Evolutionary conservation across 2,329 filamentous ascomycete genomes (phyloP).

Genomic region (Colletotrichum destructivum): DNA sequence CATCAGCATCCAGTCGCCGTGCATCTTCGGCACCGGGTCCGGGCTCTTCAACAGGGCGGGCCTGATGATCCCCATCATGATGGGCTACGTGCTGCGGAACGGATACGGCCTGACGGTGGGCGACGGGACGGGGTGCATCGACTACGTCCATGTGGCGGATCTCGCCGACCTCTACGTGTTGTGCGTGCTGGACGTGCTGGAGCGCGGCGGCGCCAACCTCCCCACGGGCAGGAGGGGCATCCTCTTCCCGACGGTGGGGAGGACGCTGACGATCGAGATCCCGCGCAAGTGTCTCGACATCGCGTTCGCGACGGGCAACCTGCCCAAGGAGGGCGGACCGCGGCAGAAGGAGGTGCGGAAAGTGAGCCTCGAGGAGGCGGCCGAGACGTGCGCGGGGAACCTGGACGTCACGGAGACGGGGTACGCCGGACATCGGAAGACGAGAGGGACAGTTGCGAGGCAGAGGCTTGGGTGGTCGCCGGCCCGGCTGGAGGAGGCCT

Average conservation of each 20-base stretch:
- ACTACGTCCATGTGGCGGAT: slow-evolving; percentile 42
- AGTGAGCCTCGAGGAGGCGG: slow-evolving; percentile 34
- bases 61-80: slow-evolving; percentile 43
- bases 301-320: slow-evolving; percentile 39
- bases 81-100: slow-evolving; percentile 41
- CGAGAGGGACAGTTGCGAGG: slow-evolving; percentile 20
- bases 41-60: slow-evolving; percentile 42
- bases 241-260: slow-evolving; percentile 35
- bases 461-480: slow-evolving; percentile 20
- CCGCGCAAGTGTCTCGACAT: slow-evolving; percentile 35
- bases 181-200: slow-evolving; percentile 33
- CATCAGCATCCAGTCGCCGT: slow-evolving; percentile 41
- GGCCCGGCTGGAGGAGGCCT: slow-evolving; percentile 4
- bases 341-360: slow-evolving; percentile 24
- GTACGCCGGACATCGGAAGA: slow-evolving; percentile 26
- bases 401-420: slow-evolving; percentile 37
- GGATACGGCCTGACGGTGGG: slow-evolving; percentile 43
- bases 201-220: slow-evolving; percentile 9
- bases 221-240: slow-evolving; percentile 27
- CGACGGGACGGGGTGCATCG: slow-evolving; percentile 41
- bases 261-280: slow-evolving; percentile 25
- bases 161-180: slow-evolving; percentile 44
- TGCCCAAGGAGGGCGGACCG: slow-evolving; percentile 32
- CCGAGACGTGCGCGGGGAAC: slow-evolving; percentile 35
- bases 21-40: slow-evolving; percentile 40